Conservation (phyloP, 2,329 filamentous ascomycete genomes). For the Lachnellula subtilissima region DNA sequence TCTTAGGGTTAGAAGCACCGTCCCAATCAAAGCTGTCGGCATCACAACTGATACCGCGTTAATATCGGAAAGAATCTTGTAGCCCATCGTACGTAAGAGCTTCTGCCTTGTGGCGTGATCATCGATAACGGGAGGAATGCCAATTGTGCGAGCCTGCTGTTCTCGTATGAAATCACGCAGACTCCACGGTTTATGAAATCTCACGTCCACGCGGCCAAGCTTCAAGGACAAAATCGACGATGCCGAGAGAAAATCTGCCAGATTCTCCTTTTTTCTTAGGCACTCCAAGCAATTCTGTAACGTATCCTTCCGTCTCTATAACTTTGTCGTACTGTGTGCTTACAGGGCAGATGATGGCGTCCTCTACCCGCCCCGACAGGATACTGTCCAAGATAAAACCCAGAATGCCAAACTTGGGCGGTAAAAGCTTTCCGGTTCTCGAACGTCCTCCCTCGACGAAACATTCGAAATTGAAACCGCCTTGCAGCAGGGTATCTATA, state of each 20-base stretch:
- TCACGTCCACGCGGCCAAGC: constrained; percentile 86
- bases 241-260: constrained; percentile 79
- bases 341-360: constrained; percentile 90
- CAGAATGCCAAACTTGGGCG: constrained; percentile 93
- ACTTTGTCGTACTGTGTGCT: constrained; percentile 99
- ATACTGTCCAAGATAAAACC: constrained; percentile 89
- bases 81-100: constrained; percentile 80
- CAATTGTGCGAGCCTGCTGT: constrained; percentile 58
- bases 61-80: constrained; percentile 88
- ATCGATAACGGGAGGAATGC: constrained; percentile 43
- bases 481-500: constrained; percentile 84
- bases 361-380: constrained; percentile 78
- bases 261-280: constrained; percentile 95
- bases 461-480: constrained; percentile 92
- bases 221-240: constrained; percentile 86
- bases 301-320: constrained; percentile 95
- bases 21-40: constrained; percentile 94
- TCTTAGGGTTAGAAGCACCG: constrained; percentile 82
- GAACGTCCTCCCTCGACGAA: constrained; percentile 96
- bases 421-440: constrained; percentile 85
- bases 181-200: constrained; percentile 96
- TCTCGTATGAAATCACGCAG: constrained; percentile 74
- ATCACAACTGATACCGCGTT: constrained; percentile 96
- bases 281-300: constrained; percentile 86
- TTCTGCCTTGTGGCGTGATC: constrained; percentile 45